Percentiles rank a stretch among this genome's conserved stretches.
Evolutionary conservation across 2,329 filamentous ascomycete genomes (phyloP).

Genomic region (Exophiala viscosa): DNA sequence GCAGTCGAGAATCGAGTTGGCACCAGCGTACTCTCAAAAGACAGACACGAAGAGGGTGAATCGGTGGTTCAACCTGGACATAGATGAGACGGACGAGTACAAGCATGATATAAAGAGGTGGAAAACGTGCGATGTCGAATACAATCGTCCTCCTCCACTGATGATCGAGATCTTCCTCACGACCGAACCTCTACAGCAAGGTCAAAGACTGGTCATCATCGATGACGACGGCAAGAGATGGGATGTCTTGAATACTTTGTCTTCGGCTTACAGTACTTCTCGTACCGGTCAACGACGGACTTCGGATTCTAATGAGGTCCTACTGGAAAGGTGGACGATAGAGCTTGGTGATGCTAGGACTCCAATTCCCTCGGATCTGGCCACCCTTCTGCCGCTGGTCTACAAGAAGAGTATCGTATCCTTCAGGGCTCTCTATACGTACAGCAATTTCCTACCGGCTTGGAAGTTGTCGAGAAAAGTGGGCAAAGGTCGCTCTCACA

Average conservation of each 20-base stretch:
- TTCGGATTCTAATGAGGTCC: slow-evolving; percentile 61
- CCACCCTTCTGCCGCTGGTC: slow-evolving; percentile 69
- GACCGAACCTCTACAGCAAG: slow-evolving; percentile 68
- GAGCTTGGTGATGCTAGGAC: slow-evolving; percentile 65
- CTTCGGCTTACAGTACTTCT: slow-evolving; percentile 43
- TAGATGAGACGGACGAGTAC: slow-evolving; percentile 88
- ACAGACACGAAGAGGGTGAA: slow-evolving; percentile 65
- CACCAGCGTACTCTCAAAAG: slow-evolving; percentile 54
- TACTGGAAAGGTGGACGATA: slow-evolving; percentile 88
- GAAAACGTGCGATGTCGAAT: slow-evolving; percentile 73
- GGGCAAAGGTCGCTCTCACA: slow-evolving; percentile 63
- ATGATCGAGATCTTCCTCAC: slow-evolving; percentile 90
- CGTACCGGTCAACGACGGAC: slow-evolving; percentile 31
- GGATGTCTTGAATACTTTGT: slow-evolving; percentile 80
- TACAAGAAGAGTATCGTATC: slow-evolving; percentile 98
- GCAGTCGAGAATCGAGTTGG: slow-evolving; percentile 71
- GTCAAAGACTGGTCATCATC: slow-evolving; percentile 79
- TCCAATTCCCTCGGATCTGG: slow-evolving; percentile 43
- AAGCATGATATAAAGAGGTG: slow-evolving; percentile 75
- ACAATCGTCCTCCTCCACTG: slow-evolving; percentile 74
- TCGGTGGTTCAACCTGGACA: slow-evolving; percentile 92
- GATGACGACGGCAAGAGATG: slow-evolving; percentile 89
- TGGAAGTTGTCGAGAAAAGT: slow-evolving; percentile 79
- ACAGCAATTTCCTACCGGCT: slow-evolving; percentile 75
- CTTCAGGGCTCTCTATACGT: slow-evolving; percentile 82